These are phyloP conservation scores for Fragaria iinumae DNA, from an alignment of 306 rosid species.

Conservation along the genomic window DNA sequence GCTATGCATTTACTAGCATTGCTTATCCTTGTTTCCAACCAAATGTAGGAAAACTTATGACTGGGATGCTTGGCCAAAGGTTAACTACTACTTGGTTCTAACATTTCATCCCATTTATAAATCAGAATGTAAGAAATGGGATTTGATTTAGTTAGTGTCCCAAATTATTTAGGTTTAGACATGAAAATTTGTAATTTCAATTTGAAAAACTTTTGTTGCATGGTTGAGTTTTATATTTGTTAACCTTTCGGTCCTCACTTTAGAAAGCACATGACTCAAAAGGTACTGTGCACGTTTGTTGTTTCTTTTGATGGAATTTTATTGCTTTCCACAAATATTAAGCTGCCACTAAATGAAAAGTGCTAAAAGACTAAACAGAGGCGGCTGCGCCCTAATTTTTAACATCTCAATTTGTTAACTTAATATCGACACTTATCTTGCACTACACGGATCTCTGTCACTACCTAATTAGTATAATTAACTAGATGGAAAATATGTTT, in stretches of 20 bases:
- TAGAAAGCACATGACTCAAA: conserved; percentile 27
- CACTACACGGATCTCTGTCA: background rate
- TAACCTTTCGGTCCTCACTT: conserved; percentile 32
- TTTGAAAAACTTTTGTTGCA: background rate
- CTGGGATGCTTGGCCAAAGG: background rate
- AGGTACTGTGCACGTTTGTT: conserved; percentile 18
- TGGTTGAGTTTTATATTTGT: background rate
- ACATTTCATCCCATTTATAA: background rate
- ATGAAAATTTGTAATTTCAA: background rate
- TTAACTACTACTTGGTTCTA: background rate
- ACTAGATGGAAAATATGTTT: background rate
- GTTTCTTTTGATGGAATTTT: conserved; percentile 1
- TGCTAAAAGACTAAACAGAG: conserved; percentile 36
- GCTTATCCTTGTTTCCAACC: background rate
- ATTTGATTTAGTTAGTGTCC: too few relatives aligned
- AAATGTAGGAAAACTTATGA: background rate
- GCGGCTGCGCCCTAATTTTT: conserved; percentile 24
- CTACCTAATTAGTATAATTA: background rate
- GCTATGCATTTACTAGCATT: background rate
- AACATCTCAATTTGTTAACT: background rate
- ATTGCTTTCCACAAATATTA: conserved; percentile 3
- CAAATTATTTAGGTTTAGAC: too few relatives aligned
- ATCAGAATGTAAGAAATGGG: background rate
- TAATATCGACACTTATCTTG: background rate
- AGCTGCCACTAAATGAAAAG: conserved; percentile 24